Evolutionary conservation across 192 early-diverging fungal genomes (phyloP).

Genomic region (Backusella mclennaniae): DNA sequence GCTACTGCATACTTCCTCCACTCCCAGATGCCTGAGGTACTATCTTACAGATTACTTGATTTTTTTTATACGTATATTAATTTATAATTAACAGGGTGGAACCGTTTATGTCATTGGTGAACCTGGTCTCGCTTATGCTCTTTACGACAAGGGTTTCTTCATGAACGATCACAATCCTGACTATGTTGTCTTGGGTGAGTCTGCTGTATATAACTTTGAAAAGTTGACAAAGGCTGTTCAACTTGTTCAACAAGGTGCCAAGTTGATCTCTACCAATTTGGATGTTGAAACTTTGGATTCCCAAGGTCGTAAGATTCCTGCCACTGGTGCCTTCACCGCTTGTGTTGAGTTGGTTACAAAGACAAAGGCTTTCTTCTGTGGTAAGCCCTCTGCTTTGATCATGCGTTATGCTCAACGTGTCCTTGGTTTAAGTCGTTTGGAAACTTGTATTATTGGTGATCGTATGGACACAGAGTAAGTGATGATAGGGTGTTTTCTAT

Average conservation of each 20-base stretch:
- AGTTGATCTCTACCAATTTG: slow-evolving; percentile 64
- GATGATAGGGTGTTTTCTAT: background rate
- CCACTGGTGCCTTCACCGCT: slow-evolving; percentile 56
- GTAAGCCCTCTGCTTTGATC: slow-evolving; percentile 57
- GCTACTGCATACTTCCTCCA: slow-evolving; percentile 58
- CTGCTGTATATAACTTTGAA: slow-evolving; percentile 49
- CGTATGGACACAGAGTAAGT: slow-evolving; percentile 66
- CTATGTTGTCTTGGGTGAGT: slow-evolving; percentile 63
- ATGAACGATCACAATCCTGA: slow-evolving; percentile 59
- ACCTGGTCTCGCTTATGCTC: slow-evolving; percentile 54
- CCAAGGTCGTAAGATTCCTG: slow-evolving; percentile 47
- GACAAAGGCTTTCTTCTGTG: slow-evolving; percentile 58
- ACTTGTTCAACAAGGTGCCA: slow-evolving; percentile 51
- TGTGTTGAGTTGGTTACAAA: slow-evolving; percentile 56
- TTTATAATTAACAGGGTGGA: slow-evolving; percentile 25
- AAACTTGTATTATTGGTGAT: slow-evolving; percentile 65
- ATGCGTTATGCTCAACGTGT: slow-evolving; percentile 57
- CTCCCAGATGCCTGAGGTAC: slow-evolving; percentile 47
- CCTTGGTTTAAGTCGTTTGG: slow-evolving; percentile 49
- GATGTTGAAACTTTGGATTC: slow-evolving; percentile 52
- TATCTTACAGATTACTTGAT: background rate
- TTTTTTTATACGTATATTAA: background rate
- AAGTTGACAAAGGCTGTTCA: slow-evolving; percentile 55
- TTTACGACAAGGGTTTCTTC: slow-evolving; percentile 59
- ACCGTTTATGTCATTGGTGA: slow-evolving; percentile 61